Evolutionary conservation across 2,329 filamentous ascomycete species (phyloP), one percentile per base, ranked within the genome.

Genomic region (Penicillium aurantiogriseum): DNA sequence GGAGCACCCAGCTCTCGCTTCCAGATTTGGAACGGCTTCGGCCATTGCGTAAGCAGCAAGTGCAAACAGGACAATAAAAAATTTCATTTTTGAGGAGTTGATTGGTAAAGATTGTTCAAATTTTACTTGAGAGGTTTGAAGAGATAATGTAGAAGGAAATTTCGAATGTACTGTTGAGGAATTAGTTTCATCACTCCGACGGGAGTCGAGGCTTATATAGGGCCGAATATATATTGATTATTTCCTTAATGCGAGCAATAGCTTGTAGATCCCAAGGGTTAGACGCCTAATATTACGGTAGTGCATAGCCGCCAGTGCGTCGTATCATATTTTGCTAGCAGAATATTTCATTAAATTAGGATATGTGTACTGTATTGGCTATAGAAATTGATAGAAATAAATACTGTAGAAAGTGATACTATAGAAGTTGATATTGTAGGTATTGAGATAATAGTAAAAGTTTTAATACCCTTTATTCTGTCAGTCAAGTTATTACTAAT

Each of bases 21-120:
- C 46, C 23, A 56, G 47, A 11, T 40, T 84, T 90, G 76, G 85
- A 15, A 6, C 25, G 13, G 54, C 54, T 9, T 56, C 54, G 23
- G 54, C 54, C 31, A 51, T 45, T 33, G 47, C 25, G 11, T n/a
- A 56, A 15, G 47, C 54, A 40, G 40, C 54, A 4, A 56, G 40
- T n/a, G 40, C 54, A 25, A 51, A 27, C 13, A 55, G 38, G 11
- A 44, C 29, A 15, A 56, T 39, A n/a, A 17, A 56, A 8, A 56
- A 13, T 19, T 56, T 56, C 54, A 56, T 56, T 21, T 35, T 47
- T n/a, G 27, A 31, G 3, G 6, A 17, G 21, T 33, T n/a, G 8
- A 6, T 21, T 25, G 11, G 19, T 23, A 13, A 23, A 25, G 2
- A 7, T 9, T 9, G 27, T 35, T 23, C 3, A 4, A 17, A 11